phyloP scores from a whole-genome alignment of 208 protist genomes.

The Porcisia deanei region DNA sequence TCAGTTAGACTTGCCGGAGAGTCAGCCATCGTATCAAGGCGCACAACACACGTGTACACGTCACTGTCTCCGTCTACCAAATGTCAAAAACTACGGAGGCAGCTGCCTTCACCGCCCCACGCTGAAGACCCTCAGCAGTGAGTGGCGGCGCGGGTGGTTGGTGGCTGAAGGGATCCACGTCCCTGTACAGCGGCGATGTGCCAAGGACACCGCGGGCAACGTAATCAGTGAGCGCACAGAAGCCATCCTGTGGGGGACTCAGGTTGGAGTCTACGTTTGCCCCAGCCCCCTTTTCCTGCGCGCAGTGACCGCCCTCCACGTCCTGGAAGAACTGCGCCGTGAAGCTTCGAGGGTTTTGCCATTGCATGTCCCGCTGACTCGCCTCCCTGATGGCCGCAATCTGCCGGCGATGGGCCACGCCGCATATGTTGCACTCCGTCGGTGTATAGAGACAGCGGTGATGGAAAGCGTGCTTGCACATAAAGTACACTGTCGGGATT shows the following conservation, averaged over 20 bases:
- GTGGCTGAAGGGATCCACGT: constrained; percentile 9
- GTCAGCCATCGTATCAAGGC: not conserved
- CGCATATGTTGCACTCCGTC: constrained; percentile 69
- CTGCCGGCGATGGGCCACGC: constrained; percentile 19
- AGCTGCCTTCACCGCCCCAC: not conserved
- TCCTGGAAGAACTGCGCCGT: constrained; percentile 29
- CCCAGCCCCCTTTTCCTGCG: not conserved
- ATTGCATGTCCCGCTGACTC: constrained; percentile 15
- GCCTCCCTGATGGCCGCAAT: constrained; percentile 29
- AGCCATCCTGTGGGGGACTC: constrained; percentile 59
- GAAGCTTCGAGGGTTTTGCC: constrained; percentile 22
- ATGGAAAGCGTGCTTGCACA: constrained; percentile 95
- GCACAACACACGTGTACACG: not conserved
- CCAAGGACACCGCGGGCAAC: constrained; percentile 47
- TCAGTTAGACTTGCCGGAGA: not conserved
- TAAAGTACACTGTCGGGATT: constrained; percentile 94
- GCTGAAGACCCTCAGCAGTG: not conserved
- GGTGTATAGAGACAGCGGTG: constrained; percentile 77
- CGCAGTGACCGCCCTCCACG: constrained; percentile 1
- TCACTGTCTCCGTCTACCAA: constrained; percentile 11
- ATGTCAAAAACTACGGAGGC: constrained; percentile 6
- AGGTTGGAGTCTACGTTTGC: not conserved
- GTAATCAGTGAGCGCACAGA: constrained; percentile 91
- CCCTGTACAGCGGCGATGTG: constrained; percentile 15
- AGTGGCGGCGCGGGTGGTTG: constrained; percentile 4